Conservation (phyloP, 306 rosid genomes). For the Geum urbanum region DNA sequence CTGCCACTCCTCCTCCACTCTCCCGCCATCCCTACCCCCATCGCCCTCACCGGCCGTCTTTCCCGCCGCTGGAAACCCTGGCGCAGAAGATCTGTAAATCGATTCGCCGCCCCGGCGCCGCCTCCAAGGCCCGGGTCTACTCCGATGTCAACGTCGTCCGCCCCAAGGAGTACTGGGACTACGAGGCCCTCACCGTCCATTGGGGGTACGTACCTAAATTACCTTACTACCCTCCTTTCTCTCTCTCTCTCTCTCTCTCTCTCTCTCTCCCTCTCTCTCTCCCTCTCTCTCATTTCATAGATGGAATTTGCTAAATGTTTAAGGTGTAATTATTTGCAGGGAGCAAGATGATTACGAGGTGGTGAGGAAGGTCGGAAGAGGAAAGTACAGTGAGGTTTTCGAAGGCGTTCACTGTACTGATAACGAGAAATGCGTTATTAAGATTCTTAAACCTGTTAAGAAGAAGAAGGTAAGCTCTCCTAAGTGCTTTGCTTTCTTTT, state of each 20-base stretch:
- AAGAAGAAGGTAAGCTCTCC: constrained; percentile 66
- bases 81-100: constrained; percentile 93
- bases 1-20: constrained; percentile 8
- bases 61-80: constrained; percentile 49
- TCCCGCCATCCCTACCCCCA: constrained; percentile 21
- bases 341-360: constrained; percentile 97
- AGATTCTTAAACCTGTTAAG: constrained; percentile 90
- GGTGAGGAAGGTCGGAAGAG: constrained; percentile 93
- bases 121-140: constrained; percentile 82
- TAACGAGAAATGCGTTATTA: constrained; percentile 75
- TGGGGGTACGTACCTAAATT: constrained; percentile 63
- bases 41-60: constrained; percentile 29
- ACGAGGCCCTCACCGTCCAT: constrained; percentile 85
- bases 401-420: constrained; percentile 86
- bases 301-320: no score
- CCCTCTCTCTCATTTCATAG: neutral
- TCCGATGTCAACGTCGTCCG: constrained; percentile 82
- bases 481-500: neutral
- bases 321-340: constrained; percentile 31
- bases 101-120: constrained; percentile 95
- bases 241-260: neutral
- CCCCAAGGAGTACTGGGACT: constrained; percentile 93
- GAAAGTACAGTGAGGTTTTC: constrained; percentile 93
- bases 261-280: neutral
- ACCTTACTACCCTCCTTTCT: neutral